phyloP scores from a whole-genome alignment of 2,329 filamentous ascomycete genomes.

The Orbilia brochopaga region DNA sequence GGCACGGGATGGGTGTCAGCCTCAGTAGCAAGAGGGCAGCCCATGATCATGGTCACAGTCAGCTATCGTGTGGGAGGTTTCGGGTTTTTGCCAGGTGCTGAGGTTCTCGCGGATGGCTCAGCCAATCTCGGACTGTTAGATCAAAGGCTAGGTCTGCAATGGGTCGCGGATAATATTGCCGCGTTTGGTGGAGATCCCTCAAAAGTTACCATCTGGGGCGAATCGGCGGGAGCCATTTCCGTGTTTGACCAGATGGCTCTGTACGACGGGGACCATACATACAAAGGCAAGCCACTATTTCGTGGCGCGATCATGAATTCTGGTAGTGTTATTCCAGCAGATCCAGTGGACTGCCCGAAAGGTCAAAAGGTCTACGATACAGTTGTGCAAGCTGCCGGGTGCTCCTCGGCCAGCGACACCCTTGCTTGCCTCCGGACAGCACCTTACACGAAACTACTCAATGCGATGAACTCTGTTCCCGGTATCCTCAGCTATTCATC shows the following conservation, averaged over 20 bases:
- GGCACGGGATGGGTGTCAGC: constrained; percentile 56
- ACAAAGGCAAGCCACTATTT: constrained; percentile 77
- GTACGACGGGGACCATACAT: constrained; percentile 65
- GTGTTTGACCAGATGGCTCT: constrained; percentile 62
- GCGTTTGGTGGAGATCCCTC: constrained; percentile 53
- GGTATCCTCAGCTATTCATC: constrained; percentile 66
- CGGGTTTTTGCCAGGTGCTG: constrained; percentile 63
- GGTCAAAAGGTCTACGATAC: constrained; percentile 70
- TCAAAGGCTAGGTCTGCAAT: constrained; percentile 53
- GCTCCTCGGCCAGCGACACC: constrained; percentile 65
- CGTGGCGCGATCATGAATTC: constrained; percentile 79
- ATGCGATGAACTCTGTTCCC: constrained; percentile 64
- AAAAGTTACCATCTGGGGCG: constrained; percentile 54
- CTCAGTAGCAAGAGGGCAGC: constrained; percentile 57
- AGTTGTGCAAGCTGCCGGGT: constrained; percentile 67
- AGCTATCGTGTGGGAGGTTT: constrained; percentile 64
- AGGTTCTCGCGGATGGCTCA: constrained; percentile 59
- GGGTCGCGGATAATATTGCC: constrained; percentile 53
- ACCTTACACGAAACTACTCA: constrained; percentile 66
- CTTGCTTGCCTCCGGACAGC: constrained; percentile 70
- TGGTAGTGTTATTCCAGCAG: constrained; percentile 68
- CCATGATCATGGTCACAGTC: constrained; percentile 64
- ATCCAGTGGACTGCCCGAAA: constrained; percentile 70
- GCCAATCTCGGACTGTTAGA: constrained; percentile 56
- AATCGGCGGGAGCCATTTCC: constrained; percentile 53